A percentile compares a stretch with the other conserved stretches of the same genome.
Conservation (phyloP, 345 rosid genomes). For the Balakata baccata region DNA sequence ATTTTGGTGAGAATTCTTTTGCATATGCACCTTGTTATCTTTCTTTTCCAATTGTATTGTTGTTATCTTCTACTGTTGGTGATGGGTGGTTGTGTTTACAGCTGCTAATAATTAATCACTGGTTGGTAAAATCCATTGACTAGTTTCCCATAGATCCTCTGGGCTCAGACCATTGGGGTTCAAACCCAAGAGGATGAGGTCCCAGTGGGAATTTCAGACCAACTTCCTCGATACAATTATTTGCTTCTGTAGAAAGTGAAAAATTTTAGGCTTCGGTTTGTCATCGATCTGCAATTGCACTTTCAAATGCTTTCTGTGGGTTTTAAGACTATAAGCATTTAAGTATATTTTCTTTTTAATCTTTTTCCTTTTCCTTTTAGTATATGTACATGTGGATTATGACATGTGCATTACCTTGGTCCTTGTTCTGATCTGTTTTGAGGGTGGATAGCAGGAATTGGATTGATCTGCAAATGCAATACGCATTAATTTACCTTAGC, state of each 20-base stretch:
- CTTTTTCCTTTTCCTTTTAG: not conserved
- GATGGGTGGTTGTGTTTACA: not conserved
- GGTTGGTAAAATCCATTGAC: not conserved
- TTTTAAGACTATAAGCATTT: not conserved
- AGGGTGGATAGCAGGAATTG: too few relatives aligned
- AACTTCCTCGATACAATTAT: not conserved
- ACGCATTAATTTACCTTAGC: not conserved
- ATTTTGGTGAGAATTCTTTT: conserved; percentile 49
- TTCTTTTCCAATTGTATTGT: not conserved
- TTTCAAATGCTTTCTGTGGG: not conserved
- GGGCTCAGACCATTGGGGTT: not conserved
- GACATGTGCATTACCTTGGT: not conserved
- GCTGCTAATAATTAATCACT: not conserved
- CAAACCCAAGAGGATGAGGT: not conserved
- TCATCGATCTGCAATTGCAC: not conserved
- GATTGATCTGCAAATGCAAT: not conserved
- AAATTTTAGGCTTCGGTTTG: not conserved
- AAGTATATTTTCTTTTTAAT: not conserved
- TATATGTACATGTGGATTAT: not conserved
- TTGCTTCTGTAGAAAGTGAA: not conserved
- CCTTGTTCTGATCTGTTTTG: not conserved
- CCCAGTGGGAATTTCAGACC: not conserved
- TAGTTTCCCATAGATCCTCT: not conserved
- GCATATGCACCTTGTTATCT: not conserved
- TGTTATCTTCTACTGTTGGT: not conserved